Conservation (phyloP, 1,284 basidiomycete species). For the Coriolopsis trogii region DNA sequence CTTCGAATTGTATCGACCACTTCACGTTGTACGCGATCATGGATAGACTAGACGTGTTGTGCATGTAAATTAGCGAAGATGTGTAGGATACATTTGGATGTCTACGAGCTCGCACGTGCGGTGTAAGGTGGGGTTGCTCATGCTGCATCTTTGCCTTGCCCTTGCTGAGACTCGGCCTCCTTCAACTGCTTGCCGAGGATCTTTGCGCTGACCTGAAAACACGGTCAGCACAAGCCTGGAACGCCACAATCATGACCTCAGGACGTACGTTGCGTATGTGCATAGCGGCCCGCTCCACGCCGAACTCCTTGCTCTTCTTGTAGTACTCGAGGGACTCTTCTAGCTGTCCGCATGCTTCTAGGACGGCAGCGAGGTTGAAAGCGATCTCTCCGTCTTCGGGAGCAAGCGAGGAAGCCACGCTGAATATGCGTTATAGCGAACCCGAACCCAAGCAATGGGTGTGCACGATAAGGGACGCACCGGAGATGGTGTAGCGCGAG, state of each 20-base stretch:
- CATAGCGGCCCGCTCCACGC: conserved; percentile 85
- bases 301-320: conserved; percentile 74
- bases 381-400: conserved; percentile 95
- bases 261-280: conserved; percentile 80
- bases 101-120: no score
- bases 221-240: conserved; percentile 9
- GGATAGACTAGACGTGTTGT: no score
- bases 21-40: no score
- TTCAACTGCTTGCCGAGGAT: conserved; percentile 71
- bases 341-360: conserved; percentile 82
- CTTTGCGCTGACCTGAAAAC: conserved; percentile 73
- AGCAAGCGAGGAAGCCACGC: conserved; percentile 82
- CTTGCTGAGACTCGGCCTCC: conserved; percentile 42
- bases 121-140: no score
- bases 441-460: conserved; percentile 26
- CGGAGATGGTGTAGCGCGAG: conserved; percentile 88
- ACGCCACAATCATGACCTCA: conserved; percentile 5
- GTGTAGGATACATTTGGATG: no score
- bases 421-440: conserved; percentile 35
- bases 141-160: conserved; percentile 17
- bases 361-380: conserved; percentile 90
- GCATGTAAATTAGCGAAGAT: no score
- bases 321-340: conserved; percentile 84
- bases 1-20: no score
- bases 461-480: conserved; percentile 49